These are phyloP conservation scores for Aureobasidium sp. DNA, from an alignment of 2,329 filamentous ascomycete genomes.

Conservation along the genomic window DNA sequence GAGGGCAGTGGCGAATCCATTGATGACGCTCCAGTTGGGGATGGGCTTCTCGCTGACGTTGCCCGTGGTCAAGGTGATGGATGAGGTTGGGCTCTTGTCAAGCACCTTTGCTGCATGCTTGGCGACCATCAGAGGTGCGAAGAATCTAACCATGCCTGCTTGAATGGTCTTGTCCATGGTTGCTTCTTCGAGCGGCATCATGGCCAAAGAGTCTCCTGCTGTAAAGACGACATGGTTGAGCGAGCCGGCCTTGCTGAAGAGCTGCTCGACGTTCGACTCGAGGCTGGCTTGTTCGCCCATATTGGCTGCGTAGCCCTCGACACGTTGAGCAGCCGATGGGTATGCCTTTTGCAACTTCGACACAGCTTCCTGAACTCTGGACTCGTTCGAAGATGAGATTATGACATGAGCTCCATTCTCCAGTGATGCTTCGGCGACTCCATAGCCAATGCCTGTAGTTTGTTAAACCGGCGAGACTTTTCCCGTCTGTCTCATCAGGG, in stretches of 20 bases:
- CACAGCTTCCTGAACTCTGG: conserved; percentile 41
- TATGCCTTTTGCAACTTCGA: conserved; percentile 35
- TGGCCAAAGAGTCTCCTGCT: conserved; percentile 41
- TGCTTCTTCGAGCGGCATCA: conserved; percentile 34
- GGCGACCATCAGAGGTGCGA: conserved; percentile 43
- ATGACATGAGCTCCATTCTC: conserved; percentile 48
- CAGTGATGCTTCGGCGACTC: conserved; percentile 49
- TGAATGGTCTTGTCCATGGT: conserved; percentile 33
- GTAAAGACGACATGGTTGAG: conserved; percentile 52
- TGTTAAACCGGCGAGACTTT: background rate
- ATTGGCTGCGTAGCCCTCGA: conserved; percentile 40
- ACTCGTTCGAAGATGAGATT: conserved; percentile 49
- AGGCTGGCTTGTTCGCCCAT: conserved; percentile 39
- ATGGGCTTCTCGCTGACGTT: conserved; percentile 42
- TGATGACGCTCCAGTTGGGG: conserved; percentile 43
- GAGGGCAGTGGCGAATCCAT: conserved; percentile 41
- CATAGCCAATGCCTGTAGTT: conserved; percentile 49
- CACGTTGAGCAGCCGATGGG: conserved; percentile 30
- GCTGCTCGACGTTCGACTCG: conserved; percentile 37
- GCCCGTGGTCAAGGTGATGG: conserved; percentile 50
- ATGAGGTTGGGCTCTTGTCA: conserved; percentile 33
- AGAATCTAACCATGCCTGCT: conserved; percentile 40
- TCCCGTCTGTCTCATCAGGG: no score
- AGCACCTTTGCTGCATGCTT: conserved; percentile 43
- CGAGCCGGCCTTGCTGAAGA: conserved; percentile 34